phyloP scores from a whole-genome alignment of 306 rosid species.

The Prunus fruticosa region DNA sequence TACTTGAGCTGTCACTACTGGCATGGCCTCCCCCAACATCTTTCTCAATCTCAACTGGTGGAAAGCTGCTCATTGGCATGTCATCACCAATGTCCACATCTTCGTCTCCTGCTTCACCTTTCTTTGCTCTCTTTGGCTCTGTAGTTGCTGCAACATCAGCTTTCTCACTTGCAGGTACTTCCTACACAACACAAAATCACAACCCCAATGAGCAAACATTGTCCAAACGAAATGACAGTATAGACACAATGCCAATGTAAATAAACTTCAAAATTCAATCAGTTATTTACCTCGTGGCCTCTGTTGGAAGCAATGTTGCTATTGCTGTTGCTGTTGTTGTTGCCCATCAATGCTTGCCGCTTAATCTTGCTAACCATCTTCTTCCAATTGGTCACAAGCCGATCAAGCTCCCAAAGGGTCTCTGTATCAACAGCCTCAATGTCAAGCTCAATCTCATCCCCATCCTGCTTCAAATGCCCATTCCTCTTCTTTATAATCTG shows the following conservation, averaged over 20 bases:
- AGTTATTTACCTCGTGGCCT: conserved; percentile 55
- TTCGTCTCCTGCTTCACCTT: conserved; percentile 81
- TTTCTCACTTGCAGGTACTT: conserved; percentile 39
- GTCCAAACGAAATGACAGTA: not conserved
- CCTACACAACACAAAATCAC: conserved; percentile 30
- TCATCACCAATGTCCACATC: conserved; percentile 97
- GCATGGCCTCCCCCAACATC: conserved; percentile 66
- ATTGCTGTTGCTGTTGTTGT: conserved; percentile 23
- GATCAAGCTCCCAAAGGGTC: conserved; percentile 99
- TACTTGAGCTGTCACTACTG: conserved; percentile 64
- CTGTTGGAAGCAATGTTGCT: conserved; percentile 32
- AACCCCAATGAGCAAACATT: not conserved
- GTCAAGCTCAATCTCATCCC: conserved; percentile 97
- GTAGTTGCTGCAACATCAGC: conserved; percentile 22
- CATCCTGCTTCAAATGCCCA: conserved; percentile 92
- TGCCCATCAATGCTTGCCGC: conserved; percentile 71
- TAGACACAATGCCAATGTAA: not conserved
- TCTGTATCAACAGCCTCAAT: conserved; percentile 90
- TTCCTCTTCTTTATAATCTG: conserved; percentile 86
- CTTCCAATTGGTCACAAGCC: conserved; percentile 85
- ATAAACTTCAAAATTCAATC: not conserved
- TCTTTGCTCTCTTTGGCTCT: conserved; percentile 69
- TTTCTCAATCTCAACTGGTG: conserved; percentile 93
- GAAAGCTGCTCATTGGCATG: conserved; percentile 73
- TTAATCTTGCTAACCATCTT: conserved; percentile 92